phyloP scores from a whole-genome alignment of 192 early-diverging fungal species.

The Coemansia guatemalensis region DNA sequence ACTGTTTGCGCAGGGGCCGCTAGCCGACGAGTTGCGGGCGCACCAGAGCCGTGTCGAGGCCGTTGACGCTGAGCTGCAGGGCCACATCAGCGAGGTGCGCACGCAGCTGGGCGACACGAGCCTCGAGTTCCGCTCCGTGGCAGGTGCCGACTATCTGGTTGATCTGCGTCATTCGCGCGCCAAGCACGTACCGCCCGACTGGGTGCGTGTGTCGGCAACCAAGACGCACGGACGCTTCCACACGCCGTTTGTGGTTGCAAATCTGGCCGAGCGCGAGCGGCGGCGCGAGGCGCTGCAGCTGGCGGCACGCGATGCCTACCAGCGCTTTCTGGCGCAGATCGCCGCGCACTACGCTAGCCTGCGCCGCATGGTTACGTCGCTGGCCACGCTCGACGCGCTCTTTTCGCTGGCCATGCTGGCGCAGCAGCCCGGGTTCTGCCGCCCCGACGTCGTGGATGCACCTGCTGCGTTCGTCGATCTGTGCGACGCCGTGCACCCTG shows the following conservation, averaged over 20 bases:
- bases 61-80: slow-evolving; percentile 60
- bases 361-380: slow-evolving; percentile 61
- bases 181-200: slow-evolving; percentile 64
- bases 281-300: slow-evolving; percentile 58
- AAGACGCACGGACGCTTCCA: slow-evolving; percentile 41
- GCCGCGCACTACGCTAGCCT: slow-evolving; percentile 63
- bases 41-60: slow-evolving; percentile 52
- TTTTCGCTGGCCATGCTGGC: slow-evolving; percentile 65
- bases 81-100: slow-evolving; percentile 55
- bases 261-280: slow-evolving; percentile 59
- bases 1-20: slow-evolving; percentile 58
- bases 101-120: slow-evolving; percentile 45
- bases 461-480: slow-evolving; percentile 70
- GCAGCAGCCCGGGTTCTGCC: slow-evolving; percentile 87
- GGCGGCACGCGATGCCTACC: slow-evolving; percentile 72
- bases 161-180: slow-evolving; percentile 63
- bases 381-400: slow-evolving; percentile 67
- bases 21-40: slow-evolving; percentile 53
- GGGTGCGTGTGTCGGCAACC: slow-evolving; percentile 65
- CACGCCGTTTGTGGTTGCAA: slow-evolving; percentile 56
- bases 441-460: slow-evolving; percentile 65
- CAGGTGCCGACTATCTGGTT: slow-evolving; percentile 74
- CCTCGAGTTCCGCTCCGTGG: slow-evolving; percentile 63
- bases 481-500: slow-evolving; percentile 82
- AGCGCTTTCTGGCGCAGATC: slow-evolving; percentile 58